A percentile compares a stretch with the other conserved stretches of the same genome.
Evolutionary conservation across 2,329 filamentous ascomycete species (phyloP).

Genomic region (Fusarium neocosmosporiellum): DNA sequence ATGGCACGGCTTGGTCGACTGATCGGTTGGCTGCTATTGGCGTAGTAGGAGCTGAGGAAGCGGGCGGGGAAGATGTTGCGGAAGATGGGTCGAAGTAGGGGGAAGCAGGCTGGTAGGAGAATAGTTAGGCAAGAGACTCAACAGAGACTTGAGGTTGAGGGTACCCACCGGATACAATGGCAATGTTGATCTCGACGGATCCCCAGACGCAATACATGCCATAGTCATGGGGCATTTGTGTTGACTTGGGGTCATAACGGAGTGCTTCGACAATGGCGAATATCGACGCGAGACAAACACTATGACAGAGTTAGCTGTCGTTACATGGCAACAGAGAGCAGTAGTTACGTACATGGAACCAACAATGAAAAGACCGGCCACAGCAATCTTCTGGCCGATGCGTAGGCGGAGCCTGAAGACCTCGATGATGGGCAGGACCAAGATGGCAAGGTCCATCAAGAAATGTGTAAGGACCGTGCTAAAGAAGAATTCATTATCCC

Average conservation of each 20-base stretch:
- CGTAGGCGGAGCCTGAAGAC: conserved; percentile 24
- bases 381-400: conserved; percentile 16
- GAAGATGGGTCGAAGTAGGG: conserved; percentile 36
- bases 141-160: not conserved
- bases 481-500: not conserved
- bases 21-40: conserved; percentile 26
- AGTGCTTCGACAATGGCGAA: conserved; percentile 25
- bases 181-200: conserved; percentile 36
- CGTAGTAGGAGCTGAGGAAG: conserved; percentile 30
- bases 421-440: conserved; percentile 20
- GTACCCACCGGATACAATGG: conserved; percentile 31
- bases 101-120: conserved; percentile 30
- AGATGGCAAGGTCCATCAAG: conserved; percentile 15
- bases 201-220: conserved; percentile 32
- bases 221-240: conserved; percentile 25
- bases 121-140: not conserved
- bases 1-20: conserved; percentile 31
- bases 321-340: fast-evolving
- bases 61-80: conserved; percentile 20
- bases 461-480: not conserved
- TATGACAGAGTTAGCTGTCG: not conserved
- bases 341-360: conserved; percentile 8
- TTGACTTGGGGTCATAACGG: conserved; percentile 20
- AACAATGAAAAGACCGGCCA: conserved; percentile 19
- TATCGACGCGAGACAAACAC: conserved; percentile 31